Evolutionary conservation across 2,329 filamentous ascomycete genomes (phyloP), one percentile per base, ranked within the genome.

Genomic region (Nothophaeocryptopus gaeumannii): DNA sequence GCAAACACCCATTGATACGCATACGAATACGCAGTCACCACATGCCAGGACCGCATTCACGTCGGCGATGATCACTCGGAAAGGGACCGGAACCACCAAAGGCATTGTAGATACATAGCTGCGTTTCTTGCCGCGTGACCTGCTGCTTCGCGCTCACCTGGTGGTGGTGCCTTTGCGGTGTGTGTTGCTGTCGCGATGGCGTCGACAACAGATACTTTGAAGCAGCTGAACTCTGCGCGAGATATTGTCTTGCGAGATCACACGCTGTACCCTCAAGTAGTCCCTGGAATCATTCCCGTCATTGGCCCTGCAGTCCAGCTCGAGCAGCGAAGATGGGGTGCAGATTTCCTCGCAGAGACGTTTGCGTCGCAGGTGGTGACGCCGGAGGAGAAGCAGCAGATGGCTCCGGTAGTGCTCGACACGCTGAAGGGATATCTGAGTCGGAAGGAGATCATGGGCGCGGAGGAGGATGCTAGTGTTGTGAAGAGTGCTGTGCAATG

Each of bases 331-430:
- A 79, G 91, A 85, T 99, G 93, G 93, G 93, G 92, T 20, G 86
- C 91, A 56, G 91, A 96, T 54, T 99, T 99, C 67, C 78, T 99
- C 37, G 90, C 92, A 49, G 93, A 99, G 75, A 90, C 91, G 2
- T 97, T 99, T 73, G 86, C 93, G 50, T 95, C 89, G 53, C 93
- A 95, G n/a, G 83, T 86, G 15, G 78, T 97, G 62, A 76, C 85
- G 14, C 77, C 82, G 51, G 78, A 85, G 45, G 84, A 88, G 69
- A 99, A 97, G 77, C 89, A 83, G 76, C 84, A 83, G 54, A 56
- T 67, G 50, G 53, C 55, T 14, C 77, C 93, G 72, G 84, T 85
- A 59, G 88, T 95, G 51, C 73, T 99, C 63, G 85, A 89, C 60
- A 88, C 86, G 20, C 71, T 99, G 53, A 72, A 70, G 56, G 68